Evolutionary conservation across 1,139 yeast genomes (phyloP).

Genomic region (Geotrichum bryndzae): DNA sequence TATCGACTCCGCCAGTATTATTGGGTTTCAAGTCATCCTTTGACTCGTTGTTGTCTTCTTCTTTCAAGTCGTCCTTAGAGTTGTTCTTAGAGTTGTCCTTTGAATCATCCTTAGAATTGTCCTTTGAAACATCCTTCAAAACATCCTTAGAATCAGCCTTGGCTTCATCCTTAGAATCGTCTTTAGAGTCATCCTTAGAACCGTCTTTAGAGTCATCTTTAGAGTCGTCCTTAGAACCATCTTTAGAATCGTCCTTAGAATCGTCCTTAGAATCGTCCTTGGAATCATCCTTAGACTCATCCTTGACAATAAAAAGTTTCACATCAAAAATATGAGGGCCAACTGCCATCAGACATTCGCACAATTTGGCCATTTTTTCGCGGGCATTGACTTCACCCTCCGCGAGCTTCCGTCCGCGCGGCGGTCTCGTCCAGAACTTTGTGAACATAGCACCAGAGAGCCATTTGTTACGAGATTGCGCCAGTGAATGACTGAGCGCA

Average conservation of each 20-base stretch:
- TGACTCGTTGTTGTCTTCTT: conserved; percentile 19
- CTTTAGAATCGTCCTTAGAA: not conserved
- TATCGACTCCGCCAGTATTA: not conserved
- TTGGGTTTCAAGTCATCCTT: not conserved
- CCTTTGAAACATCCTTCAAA: not conserved
- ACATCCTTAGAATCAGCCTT: not conserved
- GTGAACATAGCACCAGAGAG: conserved; percentile 67
- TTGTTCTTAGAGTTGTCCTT: conserved; percentile 48
- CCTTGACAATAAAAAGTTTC: conserved; percentile 73
- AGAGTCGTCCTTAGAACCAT: not conserved
- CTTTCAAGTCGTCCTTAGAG: conserved; percentile 34
- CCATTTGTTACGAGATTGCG: conserved; percentile 72
- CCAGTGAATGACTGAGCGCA: conserved; percentile 48
- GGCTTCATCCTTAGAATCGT: not conserved
- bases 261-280: not conserved
- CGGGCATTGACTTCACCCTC: conserved; percentile 51
- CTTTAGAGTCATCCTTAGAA: not conserved
- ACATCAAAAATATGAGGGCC: conserved; percentile 84
- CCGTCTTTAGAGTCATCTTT: conserved; percentile 7
- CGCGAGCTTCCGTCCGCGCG: conserved; percentile 49
- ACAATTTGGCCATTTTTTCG: conserved; percentile 83
- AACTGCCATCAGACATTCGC: conserved; percentile 63
- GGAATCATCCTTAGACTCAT: conserved; percentile 43
- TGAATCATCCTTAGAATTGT: conserved; percentile 8
- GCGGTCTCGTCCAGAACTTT: conserved; percentile 64